These are phyloP conservation scores for Pythium brachiatum DNA, from an alignment of 352 stramenopile species.

Conservation along the genomic window DNA sequence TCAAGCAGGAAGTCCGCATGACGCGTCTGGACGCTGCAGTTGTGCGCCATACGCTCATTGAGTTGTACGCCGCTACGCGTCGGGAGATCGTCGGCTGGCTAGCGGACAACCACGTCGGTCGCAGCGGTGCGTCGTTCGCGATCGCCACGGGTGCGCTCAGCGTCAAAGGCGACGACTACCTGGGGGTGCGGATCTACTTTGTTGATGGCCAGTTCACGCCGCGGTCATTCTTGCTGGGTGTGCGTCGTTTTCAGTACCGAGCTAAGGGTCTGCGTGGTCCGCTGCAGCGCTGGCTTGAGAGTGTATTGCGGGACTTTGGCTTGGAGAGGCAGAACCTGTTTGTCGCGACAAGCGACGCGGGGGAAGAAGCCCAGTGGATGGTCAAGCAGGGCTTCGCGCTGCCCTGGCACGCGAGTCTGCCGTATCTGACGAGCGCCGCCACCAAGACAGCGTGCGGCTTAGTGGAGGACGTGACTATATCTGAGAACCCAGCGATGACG, in stretches of 20 bases:
- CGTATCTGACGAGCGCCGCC: conserved; percentile 22
- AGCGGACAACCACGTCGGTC: not conserved
- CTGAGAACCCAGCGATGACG: conserved; percentile 20
- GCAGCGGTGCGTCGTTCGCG: conserved; percentile 9
- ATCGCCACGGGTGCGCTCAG: not conserved
- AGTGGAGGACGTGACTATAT: conserved; percentile 5
- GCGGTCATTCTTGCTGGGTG: conserved; percentile 21
- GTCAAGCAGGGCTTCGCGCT: conserved; percentile 17
- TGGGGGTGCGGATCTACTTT: conserved; percentile 23
- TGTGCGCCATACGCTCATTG: conserved; percentile 1
- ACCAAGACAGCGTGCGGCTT: conserved; percentile 30
- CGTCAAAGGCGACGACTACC: conserved; percentile 18
- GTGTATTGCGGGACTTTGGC: conserved; percentile 24
- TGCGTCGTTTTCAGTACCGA: conserved; percentile 14
- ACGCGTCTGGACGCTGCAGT: not conserved
- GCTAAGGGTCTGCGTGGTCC: conserved; percentile 18
- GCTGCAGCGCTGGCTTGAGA: conserved; percentile 17
- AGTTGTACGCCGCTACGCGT: conserved; percentile 8
- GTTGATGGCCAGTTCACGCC: conserved; percentile 22
- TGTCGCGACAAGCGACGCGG: conserved; percentile 19
- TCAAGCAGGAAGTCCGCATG: not conserved
- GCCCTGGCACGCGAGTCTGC: conserved; percentile 25
- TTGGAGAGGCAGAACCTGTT: conserved; percentile 21
- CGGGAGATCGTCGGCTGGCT: not conserved
- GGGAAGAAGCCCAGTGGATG: conserved; percentile 24